Percentiles rank a stretch among this genome's conserved stretches.
phyloP scores from a whole-genome alignment of 305 asterid species.

The Fraxinus dipetala region DNA sequence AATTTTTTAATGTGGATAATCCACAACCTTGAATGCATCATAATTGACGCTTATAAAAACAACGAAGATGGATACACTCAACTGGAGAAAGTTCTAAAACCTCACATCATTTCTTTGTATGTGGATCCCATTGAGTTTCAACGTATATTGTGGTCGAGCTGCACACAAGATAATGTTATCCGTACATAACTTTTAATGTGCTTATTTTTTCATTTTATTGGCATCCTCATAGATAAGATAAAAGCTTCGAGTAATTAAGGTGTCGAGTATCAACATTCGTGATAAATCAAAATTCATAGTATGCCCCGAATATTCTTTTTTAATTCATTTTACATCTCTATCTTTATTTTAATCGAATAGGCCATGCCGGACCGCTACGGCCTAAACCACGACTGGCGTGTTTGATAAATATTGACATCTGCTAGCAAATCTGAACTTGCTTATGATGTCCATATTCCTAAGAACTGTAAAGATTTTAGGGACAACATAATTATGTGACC shows the following conservation, averaged over 20 bases:
- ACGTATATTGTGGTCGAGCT: background rate
- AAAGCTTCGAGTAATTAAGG: background rate
- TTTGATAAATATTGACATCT: background rate
- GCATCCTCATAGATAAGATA: background rate
- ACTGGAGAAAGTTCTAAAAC: background rate
- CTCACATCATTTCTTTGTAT: background rate
- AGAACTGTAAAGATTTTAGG: constrained; percentile 15
- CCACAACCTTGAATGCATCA: background rate
- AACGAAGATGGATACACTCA: background rate
- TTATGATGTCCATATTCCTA: constrained; percentile 30
- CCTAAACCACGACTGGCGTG: background rate
- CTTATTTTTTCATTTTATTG: background rate
- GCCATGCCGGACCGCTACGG: background rate
- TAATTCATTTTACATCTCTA: background rate
- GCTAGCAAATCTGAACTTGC: constrained; percentile 28
- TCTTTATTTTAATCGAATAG: background rate
- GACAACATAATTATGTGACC: constrained; percentile 47
- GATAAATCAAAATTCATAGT: background rate
- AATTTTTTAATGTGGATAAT: background rate
- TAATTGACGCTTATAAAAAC: background rate
- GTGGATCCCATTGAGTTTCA: background rate
- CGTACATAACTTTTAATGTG: background rate
- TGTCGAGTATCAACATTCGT: background rate
- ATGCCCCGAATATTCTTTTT: background rate
- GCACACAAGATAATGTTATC: background rate